Conservation (phyloP, 441 rosid species). For the Erodium texanum region DNA sequence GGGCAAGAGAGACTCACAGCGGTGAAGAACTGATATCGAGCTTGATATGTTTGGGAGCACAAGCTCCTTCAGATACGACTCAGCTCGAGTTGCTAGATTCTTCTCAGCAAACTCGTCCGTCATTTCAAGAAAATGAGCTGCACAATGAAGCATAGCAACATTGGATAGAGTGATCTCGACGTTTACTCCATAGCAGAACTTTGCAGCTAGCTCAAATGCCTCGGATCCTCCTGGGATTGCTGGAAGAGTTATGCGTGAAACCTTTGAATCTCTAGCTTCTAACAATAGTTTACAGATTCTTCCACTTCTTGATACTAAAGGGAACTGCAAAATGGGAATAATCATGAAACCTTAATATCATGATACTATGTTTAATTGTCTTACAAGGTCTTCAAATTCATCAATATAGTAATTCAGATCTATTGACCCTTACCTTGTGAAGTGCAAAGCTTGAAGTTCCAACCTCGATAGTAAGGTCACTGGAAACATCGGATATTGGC, state of each 20-base stretch:
- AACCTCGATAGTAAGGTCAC: constrained; percentile 78
- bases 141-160: constrained; percentile 74
- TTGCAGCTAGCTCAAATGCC: constrained; percentile 78
- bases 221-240: constrained; percentile 87
- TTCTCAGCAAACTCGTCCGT: constrained; percentile 78
- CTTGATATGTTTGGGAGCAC: constrained; percentile 80
- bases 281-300: constrained; percentile 71
- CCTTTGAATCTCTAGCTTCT: constrained; percentile 75
- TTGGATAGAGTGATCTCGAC: constrained; percentile 74
- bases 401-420: neutral
- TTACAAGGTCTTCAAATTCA: neutral
- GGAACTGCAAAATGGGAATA: constrained; percentile 55
- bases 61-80: constrained; percentile 72
- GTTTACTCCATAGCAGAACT: constrained; percentile 90
- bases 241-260: constrained; percentile 77
- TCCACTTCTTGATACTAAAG: constrained; percentile 90
- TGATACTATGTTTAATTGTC: neutral
- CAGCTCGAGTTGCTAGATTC: constrained; percentile 71
- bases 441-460: constrained; percentile 82
- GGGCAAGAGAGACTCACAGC: constrained; percentile 76
- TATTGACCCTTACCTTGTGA: constrained; percentile 56
- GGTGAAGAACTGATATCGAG: constrained; percentile 79
- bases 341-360: no score
- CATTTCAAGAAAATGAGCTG: constrained; percentile 95
- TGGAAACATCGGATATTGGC: constrained; percentile 93